These are phyloP conservation scores for Hemerocallis citrina DNA, from an alignment of 106 monocot genomes.

Conservation along the genomic window DNA sequence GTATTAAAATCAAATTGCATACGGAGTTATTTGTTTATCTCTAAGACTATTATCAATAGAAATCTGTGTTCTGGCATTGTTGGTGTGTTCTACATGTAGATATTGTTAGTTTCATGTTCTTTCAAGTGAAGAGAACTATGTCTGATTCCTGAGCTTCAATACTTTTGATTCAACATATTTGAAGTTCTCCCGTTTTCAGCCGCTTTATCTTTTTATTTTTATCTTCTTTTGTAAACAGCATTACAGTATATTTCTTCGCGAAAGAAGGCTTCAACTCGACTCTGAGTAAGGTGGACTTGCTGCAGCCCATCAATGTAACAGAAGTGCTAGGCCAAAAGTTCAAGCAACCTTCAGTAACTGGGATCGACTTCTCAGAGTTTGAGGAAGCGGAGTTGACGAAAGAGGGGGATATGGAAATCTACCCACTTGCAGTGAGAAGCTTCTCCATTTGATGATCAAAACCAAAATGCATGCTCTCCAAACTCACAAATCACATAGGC, in stretches of 20 bases:
- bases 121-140: neutral
- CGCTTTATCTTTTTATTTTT: neutral
- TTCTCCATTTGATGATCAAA: constrained; percentile 13
- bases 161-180: neutral
- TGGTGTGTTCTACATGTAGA: neutral
- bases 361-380: constrained; percentile 48
- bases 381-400: constrained; percentile 38
- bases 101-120: neutral
- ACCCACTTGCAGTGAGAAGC: constrained; percentile 56
- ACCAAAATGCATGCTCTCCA: constrained; percentile 5
- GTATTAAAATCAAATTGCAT: too few relatives aligned
- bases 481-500: constrained; percentile 64
- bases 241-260: constrained; percentile 61
- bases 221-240: constrained; percentile 24
- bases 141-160: neutral
- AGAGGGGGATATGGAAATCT: constrained; percentile 37
- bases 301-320: constrained; percentile 33
- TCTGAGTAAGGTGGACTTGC: constrained; percentile 22
- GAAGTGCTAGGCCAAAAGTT: constrained; percentile 57
- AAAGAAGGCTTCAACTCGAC: constrained; percentile 47
- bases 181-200: neutral
- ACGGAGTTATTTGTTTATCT: neutral
- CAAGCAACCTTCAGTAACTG: constrained; percentile 49
- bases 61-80: too few relatives aligned
- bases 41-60: neutral